phyloP scores from a whole-genome alignment of 2,329 filamentous ascomycete species.

The Phyllosticta citribraziliensis region DNA sequence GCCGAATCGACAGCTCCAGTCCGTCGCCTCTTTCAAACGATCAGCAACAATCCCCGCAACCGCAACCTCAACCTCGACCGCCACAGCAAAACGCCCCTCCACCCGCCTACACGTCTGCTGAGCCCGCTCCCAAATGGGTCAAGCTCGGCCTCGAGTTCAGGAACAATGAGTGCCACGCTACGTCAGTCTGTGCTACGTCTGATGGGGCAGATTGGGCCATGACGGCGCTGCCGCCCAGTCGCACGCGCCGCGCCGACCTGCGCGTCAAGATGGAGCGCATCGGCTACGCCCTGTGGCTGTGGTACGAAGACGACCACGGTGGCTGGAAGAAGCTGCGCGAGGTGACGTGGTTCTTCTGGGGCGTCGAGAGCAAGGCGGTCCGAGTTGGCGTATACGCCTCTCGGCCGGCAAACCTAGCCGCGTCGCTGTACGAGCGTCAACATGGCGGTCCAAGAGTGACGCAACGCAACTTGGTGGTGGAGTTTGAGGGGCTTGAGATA shows the following conservation, averaged over 20 bases:
- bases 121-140: constrained; percentile 47
- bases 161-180: constrained; percentile 44
- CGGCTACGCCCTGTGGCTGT: constrained; percentile 47
- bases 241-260: constrained; percentile 36
- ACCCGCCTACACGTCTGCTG: constrained; percentile 26
- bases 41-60: constrained; percentile 11
- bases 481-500: constrained; percentile 34
- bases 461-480: constrained; percentile 28
- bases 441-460: constrained; percentile 18
- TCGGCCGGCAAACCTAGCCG: constrained; percentile 41
- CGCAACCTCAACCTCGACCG: constrained; percentile 8
- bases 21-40: constrained; percentile 4
- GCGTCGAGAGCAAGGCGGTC: constrained; percentile 48
- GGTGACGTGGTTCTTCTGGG: constrained; percentile 53
- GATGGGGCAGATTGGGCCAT: constrained; percentile 50
- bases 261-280: constrained; percentile 49
- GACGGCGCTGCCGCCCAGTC: constrained; percentile 36
- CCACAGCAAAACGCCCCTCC: constrained; percentile 15
- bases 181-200: constrained; percentile 46
- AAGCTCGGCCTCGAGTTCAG: constrained; percentile 51
- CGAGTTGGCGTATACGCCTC: constrained; percentile 50
- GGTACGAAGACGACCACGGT: constrained; percentile 37
- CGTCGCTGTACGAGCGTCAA: constrained; percentile 24
- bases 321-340: constrained; percentile 49
- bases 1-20: constrained; percentile 20